phyloP scores from a whole-genome alignment of 306 rosid genomes.

The Acacia confusa region DNA sequence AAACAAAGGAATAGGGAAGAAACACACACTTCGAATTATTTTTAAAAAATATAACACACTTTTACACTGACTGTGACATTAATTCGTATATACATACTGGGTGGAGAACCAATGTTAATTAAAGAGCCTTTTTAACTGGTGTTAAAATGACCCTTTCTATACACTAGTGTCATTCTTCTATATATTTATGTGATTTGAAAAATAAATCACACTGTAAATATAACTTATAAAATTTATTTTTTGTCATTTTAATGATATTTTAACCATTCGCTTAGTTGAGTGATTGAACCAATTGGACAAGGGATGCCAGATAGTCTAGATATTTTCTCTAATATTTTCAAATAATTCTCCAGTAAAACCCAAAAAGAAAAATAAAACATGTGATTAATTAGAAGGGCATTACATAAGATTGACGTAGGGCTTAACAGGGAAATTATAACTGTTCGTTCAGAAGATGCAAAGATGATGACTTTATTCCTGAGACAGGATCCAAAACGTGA shows the following conservation, averaged over 20 bases:
- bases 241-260: too few relatives aligned
- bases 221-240: background rate
- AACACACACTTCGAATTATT: too few relatives aligned
- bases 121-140: too few relatives aligned
- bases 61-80: too few relatives aligned
- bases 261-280: background rate
- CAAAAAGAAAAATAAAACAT: background rate
- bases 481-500: constrained; percentile 3
- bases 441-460: background rate
- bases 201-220: background rate
- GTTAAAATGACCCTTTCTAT: too few relatives aligned
- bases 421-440: background rate
- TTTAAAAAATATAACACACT: too few relatives aligned
- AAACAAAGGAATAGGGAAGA: too few relatives aligned
- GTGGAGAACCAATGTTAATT: too few relatives aligned
- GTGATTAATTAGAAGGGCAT: constrained; percentile 28
- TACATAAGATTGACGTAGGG: constrained; percentile 41
- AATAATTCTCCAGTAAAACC: background rate
- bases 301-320: background rate
- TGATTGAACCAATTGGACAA: background rate
- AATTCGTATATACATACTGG: too few relatives aligned
- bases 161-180: too few relatives aligned
- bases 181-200: background rate
- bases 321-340: background rate
- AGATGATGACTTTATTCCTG: constrained; percentile 21